phyloP scores from a whole-genome alignment of 345 rosid genomes.

The Citrus reticulata region DNA sequence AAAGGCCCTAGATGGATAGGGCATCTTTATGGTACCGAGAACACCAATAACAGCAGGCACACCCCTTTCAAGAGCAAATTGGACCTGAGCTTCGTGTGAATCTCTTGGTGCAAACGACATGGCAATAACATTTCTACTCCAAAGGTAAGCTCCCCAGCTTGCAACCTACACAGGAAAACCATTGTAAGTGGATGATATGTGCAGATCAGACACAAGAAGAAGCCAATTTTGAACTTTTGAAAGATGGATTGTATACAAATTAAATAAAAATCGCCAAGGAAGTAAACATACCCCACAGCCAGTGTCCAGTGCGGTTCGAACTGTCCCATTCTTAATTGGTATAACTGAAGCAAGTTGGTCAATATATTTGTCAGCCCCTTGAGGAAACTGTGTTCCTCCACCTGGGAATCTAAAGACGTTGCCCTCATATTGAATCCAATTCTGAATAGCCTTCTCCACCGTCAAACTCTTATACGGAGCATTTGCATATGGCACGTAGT shows the following conservation, averaged over 20 bases:
- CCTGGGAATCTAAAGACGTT: conserved; percentile 96
- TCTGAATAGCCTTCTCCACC: conserved; percentile 98
- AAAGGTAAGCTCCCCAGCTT: conserved; percentile 96
- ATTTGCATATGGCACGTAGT: conserved; percentile 94
- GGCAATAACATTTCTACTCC: conserved; percentile 92
- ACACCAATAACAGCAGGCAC: conserved; percentile 99
- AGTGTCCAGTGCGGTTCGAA: conserved; percentile 94
- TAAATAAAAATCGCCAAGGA: neutral
- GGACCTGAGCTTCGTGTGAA: conserved; percentile 98
- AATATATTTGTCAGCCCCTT: conserved; percentile 95
- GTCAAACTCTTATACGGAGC: conserved; percentile 98
- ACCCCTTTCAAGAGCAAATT: conserved; percentile 98
- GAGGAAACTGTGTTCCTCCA: conserved; percentile 99
- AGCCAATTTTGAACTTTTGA: neutral
- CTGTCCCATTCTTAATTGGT: conserved; percentile 84
- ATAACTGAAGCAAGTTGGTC: conserved; percentile 92
- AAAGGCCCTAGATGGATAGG: conserved; percentile 88
- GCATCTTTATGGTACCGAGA: conserved; percentile 87
- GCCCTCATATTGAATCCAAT: conserved; percentile 97
- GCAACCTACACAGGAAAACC: conserved; percentile 58
- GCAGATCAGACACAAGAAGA: neutral
- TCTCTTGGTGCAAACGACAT: conserved; percentile 99
- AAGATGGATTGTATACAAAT: neutral
- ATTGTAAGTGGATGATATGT: neutral
- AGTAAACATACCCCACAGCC: conserved; percentile 88